A percentile compares a stretch with the other conserved stretches of the same genome.
These are phyloP conservation scores for Suillus sp. DNA, from an alignment of 768 basidiomycete genomes.

Conservation along the genomic window DNA sequence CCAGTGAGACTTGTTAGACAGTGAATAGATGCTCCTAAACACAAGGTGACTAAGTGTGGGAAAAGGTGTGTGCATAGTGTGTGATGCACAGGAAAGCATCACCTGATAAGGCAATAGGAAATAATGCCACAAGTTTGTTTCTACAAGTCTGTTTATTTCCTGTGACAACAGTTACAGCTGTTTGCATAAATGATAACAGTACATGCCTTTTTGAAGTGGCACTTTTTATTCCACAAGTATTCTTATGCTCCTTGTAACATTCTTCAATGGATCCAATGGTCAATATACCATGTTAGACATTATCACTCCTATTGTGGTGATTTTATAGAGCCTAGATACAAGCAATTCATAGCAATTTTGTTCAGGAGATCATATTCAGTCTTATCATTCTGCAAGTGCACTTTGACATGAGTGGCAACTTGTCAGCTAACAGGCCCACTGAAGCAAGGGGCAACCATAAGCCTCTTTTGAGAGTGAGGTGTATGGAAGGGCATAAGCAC, in stretches of 20 bases:
- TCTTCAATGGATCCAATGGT: background rate
- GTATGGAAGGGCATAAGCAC: background rate
- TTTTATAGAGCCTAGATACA: background rate
- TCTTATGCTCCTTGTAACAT: background rate
- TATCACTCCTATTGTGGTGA: background rate
- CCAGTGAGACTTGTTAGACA: too few relatives aligned
- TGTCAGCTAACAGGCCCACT: background rate
- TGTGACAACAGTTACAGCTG: too few relatives aligned
- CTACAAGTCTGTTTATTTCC: too few relatives aligned
- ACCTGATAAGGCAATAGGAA: too few relatives aligned
- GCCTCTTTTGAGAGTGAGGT: background rate
- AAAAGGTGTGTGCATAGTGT: too few relatives aligned
- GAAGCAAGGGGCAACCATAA: background rate
- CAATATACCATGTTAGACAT: background rate
- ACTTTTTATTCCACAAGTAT: background rate
- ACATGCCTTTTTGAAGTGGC: too few relatives aligned
- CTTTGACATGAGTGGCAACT: background rate
- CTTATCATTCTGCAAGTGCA: constrained; percentile 4
- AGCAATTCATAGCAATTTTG: background rate
- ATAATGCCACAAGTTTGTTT: too few relatives aligned
- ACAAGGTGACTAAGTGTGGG: too few relatives aligned
- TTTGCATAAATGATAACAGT: too few relatives aligned
- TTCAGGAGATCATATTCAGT: background rate
- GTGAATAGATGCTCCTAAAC: too few relatives aligned
- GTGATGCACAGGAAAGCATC: too few relatives aligned